phyloP scores from a whole-genome alignment of 1,139 yeast species.

The Kazachstania sp. region DNA sequence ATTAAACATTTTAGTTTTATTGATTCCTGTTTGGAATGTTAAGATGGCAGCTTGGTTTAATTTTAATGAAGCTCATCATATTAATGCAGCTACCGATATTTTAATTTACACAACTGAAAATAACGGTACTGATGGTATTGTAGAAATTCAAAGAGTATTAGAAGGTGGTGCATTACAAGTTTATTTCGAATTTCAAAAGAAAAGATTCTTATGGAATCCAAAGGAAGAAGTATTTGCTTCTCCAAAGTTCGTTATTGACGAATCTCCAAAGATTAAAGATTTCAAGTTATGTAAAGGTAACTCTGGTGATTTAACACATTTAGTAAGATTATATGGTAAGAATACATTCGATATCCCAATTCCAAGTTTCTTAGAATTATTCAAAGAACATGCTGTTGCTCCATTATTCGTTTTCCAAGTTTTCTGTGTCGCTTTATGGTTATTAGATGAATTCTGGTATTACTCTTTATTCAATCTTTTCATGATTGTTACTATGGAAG shows the following conservation, averaged over 20 bases:
- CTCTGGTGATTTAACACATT: constrained; percentile 46
- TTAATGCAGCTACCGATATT: constrained; percentile 61
- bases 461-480: constrained; percentile 83
- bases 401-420: constrained; percentile 96
- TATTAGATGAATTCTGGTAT: constrained; percentile 96
- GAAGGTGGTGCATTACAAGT: constrained; percentile 58
- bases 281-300: constrained; percentile 62
- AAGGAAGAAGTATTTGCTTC: constrained; percentile 57
- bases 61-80: constrained; percentile 42
- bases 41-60: constrained; percentile 65
- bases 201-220: constrained; percentile 69
- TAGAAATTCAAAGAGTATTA: constrained; percentile 49
- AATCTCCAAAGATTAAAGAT: constrained; percentile 46
- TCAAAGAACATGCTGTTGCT: constrained; percentile 96
- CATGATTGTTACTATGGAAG: constrained; percentile 89
- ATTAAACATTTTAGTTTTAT: constrained; percentile 65
- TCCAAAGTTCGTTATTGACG: constrained; percentile 71
- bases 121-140: constrained; percentile 78
- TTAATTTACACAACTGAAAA: constrained; percentile 77
- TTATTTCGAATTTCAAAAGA: constrained; percentile 82
- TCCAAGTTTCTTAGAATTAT: constrained; percentile 82
- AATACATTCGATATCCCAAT: constrained; percentile 91
- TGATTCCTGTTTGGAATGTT: constrained; percentile 95
- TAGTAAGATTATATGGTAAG: constrained; percentile 61
- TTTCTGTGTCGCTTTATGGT: constrained; percentile 93